Conservation (phyloP, 2,329 filamentous ascomycete genomes). For the Aspergillus versicolor region DNA sequence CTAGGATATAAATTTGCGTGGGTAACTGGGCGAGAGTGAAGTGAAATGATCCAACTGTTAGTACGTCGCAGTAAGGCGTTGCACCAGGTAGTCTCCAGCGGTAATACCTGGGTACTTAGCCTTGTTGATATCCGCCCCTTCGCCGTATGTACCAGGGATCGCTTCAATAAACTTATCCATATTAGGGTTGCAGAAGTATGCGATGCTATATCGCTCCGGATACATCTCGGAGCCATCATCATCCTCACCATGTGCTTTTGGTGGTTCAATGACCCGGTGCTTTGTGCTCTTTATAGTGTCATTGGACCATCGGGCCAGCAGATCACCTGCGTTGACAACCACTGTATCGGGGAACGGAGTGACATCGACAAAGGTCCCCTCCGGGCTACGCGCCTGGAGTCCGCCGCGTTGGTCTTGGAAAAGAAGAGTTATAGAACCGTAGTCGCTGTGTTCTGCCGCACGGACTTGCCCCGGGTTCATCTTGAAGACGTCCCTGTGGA, state of each 20-base stretch:
- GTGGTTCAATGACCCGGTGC: constrained; percentile 86
- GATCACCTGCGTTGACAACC: constrained; percentile 85
- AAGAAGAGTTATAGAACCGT: constrained; percentile 53
- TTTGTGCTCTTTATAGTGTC: constrained; percentile 87
- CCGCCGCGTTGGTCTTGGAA: constrained; percentile 59
- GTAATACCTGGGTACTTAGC: constrained; percentile 76
- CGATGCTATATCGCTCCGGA: constrained; percentile 80
- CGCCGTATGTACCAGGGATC: constrained; percentile 71
- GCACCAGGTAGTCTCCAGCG: constrained; percentile 76
- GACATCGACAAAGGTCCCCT: constrained; percentile 76
- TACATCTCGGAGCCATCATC: constrained; percentile 50
- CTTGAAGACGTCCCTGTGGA: constrained; percentile 64
- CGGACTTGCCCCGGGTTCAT: constrained; percentile 68
- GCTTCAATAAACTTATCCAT: constrained; percentile 73
- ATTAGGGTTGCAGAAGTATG: constrained; percentile 91
- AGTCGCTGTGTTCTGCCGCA: constrained; percentile 74
- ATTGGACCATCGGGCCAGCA: constrained; percentile 86
- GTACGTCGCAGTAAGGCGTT: constrained; percentile 74
- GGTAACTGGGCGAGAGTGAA: neutral
- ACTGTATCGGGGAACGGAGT: constrained; percentile 78
- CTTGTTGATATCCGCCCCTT: constrained; percentile 49
- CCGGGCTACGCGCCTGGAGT: constrained; percentile 66
- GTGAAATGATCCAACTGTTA: constrained; percentile 10
- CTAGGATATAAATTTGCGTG: neutral
- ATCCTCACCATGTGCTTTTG: constrained; percentile 49